Conservation (phyloP, 179 eudicot genomes). For the Sideroxylon spinosum region DNA sequence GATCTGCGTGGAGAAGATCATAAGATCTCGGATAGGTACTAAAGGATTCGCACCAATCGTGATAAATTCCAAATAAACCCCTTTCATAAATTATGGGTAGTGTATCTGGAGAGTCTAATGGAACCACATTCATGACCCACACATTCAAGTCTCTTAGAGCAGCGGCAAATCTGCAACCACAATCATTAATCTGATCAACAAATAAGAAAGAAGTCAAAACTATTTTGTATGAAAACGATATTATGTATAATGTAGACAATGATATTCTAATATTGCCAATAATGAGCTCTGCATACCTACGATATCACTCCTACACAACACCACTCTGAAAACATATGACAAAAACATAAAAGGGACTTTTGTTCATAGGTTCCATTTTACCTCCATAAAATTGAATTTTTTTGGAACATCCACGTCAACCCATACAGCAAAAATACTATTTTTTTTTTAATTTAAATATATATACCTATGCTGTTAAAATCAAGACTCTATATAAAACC, state of each 20-base stretch:
- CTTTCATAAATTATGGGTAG: constrained; percentile 45
- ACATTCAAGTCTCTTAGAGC: constrained; percentile 36
- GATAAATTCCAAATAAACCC: constrained; percentile 49
- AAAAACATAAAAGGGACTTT: neutral
- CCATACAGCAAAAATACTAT: too few species aligned
- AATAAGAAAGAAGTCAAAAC: neutral
- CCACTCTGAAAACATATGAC: neutral
- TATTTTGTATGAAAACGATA: neutral
- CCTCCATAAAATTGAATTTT: neutral
- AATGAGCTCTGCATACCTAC: neutral
- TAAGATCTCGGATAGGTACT: constrained; percentile 50
- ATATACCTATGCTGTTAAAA: too few species aligned
- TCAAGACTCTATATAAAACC: too few species aligned
- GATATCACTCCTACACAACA: neutral
- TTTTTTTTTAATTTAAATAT: too few species aligned
- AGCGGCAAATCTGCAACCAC: constrained; percentile 44
- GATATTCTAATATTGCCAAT: neutral
- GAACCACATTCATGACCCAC: constrained; percentile 52
- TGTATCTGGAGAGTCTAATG: constrained; percentile 42
- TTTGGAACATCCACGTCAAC: too few species aligned
- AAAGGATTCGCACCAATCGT: constrained; percentile 53
- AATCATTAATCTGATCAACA: constrained; percentile 2
- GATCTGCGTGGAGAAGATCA: constrained; percentile 51
- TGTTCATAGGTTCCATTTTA: neutral
- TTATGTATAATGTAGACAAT: neutral